Percentiles rank a stretch among this genome's conserved stretches.
phyloP scores from a whole-genome alignment of 2,329 filamentous ascomycete genomes.

The Neophaeococcomyces aloes region DNA sequence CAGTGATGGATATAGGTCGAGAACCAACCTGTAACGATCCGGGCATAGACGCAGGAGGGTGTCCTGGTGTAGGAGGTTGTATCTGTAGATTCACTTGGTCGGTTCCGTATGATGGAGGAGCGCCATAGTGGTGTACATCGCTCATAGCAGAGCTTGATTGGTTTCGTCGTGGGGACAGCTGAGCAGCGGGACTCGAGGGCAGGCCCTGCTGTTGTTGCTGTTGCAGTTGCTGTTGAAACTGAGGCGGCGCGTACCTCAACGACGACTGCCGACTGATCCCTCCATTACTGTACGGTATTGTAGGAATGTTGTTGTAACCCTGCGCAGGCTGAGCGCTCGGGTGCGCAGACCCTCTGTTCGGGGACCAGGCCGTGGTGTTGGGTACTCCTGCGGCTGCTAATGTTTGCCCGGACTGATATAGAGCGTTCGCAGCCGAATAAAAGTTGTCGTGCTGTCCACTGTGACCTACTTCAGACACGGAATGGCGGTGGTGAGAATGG shows the following conservation, averaged over 20 bases:
- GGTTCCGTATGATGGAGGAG: constrained; percentile 39
- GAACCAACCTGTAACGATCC: constrained; percentile 49
- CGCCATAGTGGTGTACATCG: constrained; percentile 39
- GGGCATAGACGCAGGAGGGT: constrained; percentile 38
- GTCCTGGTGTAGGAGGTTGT: constrained; percentile 44
- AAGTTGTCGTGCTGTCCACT: constrained; percentile 15
- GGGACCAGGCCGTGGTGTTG: constrained; percentile 26
- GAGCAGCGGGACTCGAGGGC: constrained; percentile 3
- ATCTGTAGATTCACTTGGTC: constrained; percentile 48
- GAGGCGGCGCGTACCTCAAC: constrained; percentile 7
- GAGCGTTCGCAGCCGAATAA: constrained; percentile 25
- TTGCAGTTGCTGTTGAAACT: constrained; percentile 1
- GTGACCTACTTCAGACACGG: constrained; percentile 14
- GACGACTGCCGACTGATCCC: constrained; percentile 5
- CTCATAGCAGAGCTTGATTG: constrained; percentile 28
- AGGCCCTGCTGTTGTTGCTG: constrained; percentile 7
- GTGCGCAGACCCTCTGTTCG: constrained; percentile 22
- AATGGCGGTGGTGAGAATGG: constrained; percentile 19
- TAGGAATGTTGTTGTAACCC: constrained; percentile 4
- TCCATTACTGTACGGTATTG: constrained; percentile 7
- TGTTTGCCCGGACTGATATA: constrained; percentile 37
- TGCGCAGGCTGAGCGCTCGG: background rate
- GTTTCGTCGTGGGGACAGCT: constrained; percentile 4
- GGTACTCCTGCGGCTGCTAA: constrained; percentile 40
- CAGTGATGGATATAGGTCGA: background rate